Evolutionary conservation across 2,329 filamentous ascomycete species (phyloP), one percentile per base, ranked within the genome.

Genomic region (Aureobasidium melanogenum): DNA sequence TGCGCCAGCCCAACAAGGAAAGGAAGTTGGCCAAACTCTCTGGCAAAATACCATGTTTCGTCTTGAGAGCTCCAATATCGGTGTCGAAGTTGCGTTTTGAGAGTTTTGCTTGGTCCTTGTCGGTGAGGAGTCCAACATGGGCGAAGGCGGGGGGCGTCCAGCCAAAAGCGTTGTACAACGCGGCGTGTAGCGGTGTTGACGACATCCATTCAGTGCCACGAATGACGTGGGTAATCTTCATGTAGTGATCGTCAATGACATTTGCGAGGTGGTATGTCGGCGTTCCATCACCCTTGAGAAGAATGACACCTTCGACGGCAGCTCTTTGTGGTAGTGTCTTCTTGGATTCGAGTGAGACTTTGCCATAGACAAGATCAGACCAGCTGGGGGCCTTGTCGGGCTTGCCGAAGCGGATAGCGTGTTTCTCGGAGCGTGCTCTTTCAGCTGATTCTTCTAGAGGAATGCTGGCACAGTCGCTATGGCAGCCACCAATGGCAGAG

Each of bases 181-280:
- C 81, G 62, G 88, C 77, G 70, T 89, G 86, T 70, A 88, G 89
- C 0, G 92, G 91, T 0, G 94, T 97, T 0, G 92, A 96, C 36
- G 93, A 85, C 76, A 99, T 88, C 94, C 94, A 99, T 82, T 99
- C 94, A 81, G 88, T 87, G 58, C 93, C 94, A 44, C 94, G 86
- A 62, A 99, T 89, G 15, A 99, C 94, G 73, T 97, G 93, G 0
- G 92, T 97, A 66, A 99, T 95, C 63, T 89, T 78, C 94, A 99
- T 99, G 63, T 88, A 79, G 72, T 97, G 90, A 70, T 99, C 94
- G 70, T 99, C 94, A 5, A 99, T 87, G 9, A 99, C 93, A 70
- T 97, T 99, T 5, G 94, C 94, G 64, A 99, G 87, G 73, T 99
- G 94, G 70, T 99, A 99, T 0, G 95, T 99, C 0, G 94, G 94